phyloP scores from a whole-genome alignment of 805 yeast species.

The Wickerhamiella galacta region DNA sequence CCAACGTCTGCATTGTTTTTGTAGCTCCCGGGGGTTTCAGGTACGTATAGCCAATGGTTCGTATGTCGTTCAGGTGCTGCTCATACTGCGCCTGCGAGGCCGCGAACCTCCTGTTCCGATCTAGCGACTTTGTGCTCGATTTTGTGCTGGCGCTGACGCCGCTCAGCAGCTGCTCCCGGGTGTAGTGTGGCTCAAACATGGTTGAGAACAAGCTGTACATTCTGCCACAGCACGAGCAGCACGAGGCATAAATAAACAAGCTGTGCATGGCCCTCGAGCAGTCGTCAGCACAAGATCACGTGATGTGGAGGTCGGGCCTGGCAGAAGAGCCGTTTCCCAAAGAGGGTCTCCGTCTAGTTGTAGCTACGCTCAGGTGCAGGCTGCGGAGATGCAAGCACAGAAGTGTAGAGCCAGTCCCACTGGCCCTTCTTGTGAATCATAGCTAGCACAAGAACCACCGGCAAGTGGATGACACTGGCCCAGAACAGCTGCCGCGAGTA shows the following conservation, averaged over 20 bases:
- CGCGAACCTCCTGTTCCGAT: neutral
- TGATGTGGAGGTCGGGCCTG: no score
- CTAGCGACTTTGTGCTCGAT: neutral
- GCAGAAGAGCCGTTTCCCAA: no score
- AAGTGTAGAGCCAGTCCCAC: slow-evolving; percentile 53
- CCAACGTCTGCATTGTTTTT: slow-evolving; percentile 30
- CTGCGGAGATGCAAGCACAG: no score
- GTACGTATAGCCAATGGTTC: slow-evolving; percentile 31
- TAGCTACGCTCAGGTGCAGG: no score
- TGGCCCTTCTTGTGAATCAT: slow-evolving; percentile 91
- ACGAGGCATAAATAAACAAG: no score
- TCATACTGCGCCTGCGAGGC: slow-evolving; percentile 2
- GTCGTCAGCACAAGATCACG: no score
- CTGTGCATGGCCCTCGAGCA: no score
- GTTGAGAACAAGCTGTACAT: no score
- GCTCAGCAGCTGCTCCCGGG: neutral
- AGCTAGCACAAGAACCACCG: slow-evolving; percentile 75
- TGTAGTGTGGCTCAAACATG: neutral
- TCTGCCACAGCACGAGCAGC: no score
- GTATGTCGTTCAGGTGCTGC: slow-evolving; percentile 17
- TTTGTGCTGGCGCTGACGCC: neutral
- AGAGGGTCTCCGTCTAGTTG: no score
- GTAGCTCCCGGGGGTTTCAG: slow-evolving; percentile 44
- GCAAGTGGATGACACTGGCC: slow-evolving; percentile 90
- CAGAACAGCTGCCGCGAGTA: slow-evolving; percentile 79